Conservation (phyloP, 108 stramenopile genomes). For the Cyclostephanos tholiformis region DNA sequence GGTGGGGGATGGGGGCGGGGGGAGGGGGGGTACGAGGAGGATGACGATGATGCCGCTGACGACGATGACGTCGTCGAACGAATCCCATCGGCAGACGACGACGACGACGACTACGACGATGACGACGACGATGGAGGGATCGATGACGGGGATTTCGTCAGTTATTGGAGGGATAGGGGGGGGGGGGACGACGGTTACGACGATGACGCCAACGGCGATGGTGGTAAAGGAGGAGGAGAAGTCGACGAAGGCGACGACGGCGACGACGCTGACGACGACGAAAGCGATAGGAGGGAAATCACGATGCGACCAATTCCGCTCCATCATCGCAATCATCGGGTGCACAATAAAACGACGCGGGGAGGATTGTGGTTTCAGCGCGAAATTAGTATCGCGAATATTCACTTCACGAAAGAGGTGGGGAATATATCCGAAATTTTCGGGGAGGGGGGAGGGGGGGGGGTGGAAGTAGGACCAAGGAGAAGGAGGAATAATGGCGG, state of each 20-base stretch:
- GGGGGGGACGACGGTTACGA: too few species aligned
- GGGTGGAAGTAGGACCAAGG: too few species aligned
- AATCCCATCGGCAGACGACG: too few species aligned
- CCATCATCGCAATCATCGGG: slow-evolving; percentile 16
- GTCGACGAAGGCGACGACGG: background rate
- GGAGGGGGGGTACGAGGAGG: too few species aligned
- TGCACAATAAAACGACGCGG: background rate
- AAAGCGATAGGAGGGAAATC: slow-evolving; percentile 10
- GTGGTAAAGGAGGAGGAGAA: background rate
- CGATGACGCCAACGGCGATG: background rate
- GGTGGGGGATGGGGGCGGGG: too few species aligned
- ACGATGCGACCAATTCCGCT: slow-evolving; percentile 15
- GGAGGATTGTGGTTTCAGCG: slow-evolving; percentile 13
- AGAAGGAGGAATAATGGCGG: background rate
- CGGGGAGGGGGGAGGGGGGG: background rate
- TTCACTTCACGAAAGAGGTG: background rate
- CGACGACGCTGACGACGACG: slow-evolving; percentile 1
- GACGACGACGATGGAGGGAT: too few species aligned
- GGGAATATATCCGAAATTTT: background rate
- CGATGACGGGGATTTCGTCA: too few species aligned
- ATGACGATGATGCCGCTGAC: too few species aligned
- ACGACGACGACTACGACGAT: too few species aligned
- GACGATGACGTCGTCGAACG: background rate
- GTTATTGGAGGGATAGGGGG: too few species aligned
- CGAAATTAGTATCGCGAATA: background rate